phyloP scores from a whole-genome alignment of 139 green algal species.

The Tetradesmus lagerheimii region DNA sequence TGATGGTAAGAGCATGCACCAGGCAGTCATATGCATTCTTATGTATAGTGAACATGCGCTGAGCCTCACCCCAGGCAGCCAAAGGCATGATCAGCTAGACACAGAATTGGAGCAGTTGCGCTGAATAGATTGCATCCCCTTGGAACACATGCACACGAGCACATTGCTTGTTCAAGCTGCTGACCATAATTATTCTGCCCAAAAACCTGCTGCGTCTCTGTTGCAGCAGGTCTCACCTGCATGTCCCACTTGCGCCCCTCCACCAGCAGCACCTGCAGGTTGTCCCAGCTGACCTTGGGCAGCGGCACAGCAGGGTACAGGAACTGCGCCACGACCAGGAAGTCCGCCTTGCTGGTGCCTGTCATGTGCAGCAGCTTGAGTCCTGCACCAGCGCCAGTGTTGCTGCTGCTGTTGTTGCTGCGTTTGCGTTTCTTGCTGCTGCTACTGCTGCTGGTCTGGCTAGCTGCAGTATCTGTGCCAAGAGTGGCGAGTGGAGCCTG shows the following conservation, averaged over 20 bases:
- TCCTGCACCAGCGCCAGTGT: no score
- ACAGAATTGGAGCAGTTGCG: no score
- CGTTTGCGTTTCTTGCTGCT: background rate
- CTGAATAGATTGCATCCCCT: no score
- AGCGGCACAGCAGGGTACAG: background rate
- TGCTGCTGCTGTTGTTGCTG: background rate
- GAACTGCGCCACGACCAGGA: background rate
- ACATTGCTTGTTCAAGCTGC: no score
- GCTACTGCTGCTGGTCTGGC: background rate
- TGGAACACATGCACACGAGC: no score
- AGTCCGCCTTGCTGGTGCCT: background rate
- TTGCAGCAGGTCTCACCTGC: background rate
- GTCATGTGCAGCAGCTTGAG: background rate
- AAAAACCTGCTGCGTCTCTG: slow-evolving; percentile 65
- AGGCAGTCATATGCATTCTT: no score
- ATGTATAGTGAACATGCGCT: no score
- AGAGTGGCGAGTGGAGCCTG: background rate
- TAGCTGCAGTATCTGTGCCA: background rate
- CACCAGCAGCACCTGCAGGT: background rate
- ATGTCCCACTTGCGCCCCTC: background rate
- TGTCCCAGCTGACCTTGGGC: background rate
- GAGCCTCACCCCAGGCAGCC: no score
- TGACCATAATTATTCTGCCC: slow-evolving; percentile 65
- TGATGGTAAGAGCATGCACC: no score
- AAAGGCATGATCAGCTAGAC: no score